These are phyloP conservation scores for Xylaria sp. DNA, from an alignment of 2,329 filamentous ascomycete species.

Conservation along the genomic window DNA sequence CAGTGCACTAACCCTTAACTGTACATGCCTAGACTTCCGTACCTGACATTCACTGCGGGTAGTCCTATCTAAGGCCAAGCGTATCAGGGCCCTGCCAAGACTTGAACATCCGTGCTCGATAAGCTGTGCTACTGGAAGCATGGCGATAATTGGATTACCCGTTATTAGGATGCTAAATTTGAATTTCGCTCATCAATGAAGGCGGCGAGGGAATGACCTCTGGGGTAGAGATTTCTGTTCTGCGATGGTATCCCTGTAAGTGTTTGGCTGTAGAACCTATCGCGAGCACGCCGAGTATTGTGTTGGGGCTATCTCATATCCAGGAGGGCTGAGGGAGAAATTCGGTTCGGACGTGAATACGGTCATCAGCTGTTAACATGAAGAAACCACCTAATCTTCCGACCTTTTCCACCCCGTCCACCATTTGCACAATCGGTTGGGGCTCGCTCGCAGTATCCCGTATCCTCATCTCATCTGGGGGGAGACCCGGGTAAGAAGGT, in stretches of 20 bases:
- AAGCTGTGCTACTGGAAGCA: no score
- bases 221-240: no score
- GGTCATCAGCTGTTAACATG: slow-evolving; percentile 31
- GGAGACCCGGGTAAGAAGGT: slow-evolving; percentile 33
- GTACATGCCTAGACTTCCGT: no score
- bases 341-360: slow-evolving; percentile 34
- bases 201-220: no score
- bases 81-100: background rate
- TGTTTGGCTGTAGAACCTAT: background rate
- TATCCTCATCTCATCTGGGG: slow-evolving; percentile 38
- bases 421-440: slow-evolving; percentile 14
- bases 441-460: slow-evolving; percentile 34
- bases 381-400: slow-evolving; percentile 35
- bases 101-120: background rate
- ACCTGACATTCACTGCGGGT: no score
- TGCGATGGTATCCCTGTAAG: no score
- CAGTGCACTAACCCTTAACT: no score
- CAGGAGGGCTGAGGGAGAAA: slow-evolving; percentile 27
- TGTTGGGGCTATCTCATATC: background rate
- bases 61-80: no score
- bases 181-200: background rate
- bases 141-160: no score
- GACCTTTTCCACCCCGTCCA: slow-evolving; percentile 22
- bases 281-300: background rate
- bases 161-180: no score